Evolutionary conservation across 495 filamentous ascomycete genomes (phyloP), one percentile per base, ranked within the genome.

Genomic region (Neurospora sp.): DNA sequence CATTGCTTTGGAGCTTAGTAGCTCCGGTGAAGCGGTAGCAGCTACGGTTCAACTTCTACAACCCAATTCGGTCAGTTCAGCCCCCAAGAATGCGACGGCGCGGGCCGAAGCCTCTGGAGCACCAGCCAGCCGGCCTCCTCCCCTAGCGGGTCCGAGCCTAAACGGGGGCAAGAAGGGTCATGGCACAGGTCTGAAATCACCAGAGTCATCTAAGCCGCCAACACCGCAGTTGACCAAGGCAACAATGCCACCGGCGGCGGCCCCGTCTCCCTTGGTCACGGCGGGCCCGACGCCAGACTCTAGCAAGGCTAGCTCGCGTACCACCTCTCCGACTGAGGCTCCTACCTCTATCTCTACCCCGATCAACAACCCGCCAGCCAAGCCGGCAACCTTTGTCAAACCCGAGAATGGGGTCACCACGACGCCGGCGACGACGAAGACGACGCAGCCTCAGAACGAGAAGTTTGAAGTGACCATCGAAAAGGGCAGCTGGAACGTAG

Each of bases 301-400:
- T 16, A 78, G 77, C 70, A 66, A 39, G 4, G 27, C 20, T 35
- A 73, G 73, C 73, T 71, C 73, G 12, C 70, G 73, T 2, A 62
- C 72, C 16, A 74, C 74, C 12, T 76, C 75, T 4, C 78, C 78
- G 1, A 41, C 20, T 31, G 40, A 54, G 18, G 46, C 66, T 1
- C 12, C 54, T 11, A 27, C 48, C 10, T 27, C 48, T 18, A 35
- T 1, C 27, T 31, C 54, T 31, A 66, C 27, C 27, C 3, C 54
- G 12, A 66, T 4, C 0, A 35, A 18, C 31, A 66, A 66, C 6
- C 12, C 3, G 27, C 23, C 41, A 16, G 5, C 40, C 31, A 72
- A 74, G 41, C 35, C 73, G 35, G 46, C 9, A 75, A 41, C 59
- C 39, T 62, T 37, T 40, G 39, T 35, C 14, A 62, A 62, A 35